Conservation (phyloP, 768 basidiomycete genomes). For the Tulasnella sp. region DNA sequence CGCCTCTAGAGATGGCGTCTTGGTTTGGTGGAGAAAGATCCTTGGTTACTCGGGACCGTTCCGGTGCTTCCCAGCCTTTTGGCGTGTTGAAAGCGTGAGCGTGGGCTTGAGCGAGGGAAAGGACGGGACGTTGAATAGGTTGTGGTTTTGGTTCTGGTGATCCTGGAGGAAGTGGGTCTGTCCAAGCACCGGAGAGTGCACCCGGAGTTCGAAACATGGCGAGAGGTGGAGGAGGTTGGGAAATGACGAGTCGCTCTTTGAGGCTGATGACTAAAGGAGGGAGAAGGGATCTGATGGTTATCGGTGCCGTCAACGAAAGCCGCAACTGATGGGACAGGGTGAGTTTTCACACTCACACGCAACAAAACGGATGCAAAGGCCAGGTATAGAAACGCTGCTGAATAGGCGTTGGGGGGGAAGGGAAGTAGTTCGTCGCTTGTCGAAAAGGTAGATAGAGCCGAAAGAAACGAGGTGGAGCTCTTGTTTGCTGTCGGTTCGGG, state of each 20-base stretch:
- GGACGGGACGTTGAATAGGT: neutral
- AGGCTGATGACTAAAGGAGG: neutral
- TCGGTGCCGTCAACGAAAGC: neutral
- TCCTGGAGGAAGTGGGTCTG: neutral
- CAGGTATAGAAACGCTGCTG: neutral
- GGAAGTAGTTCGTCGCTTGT: too few relatives aligned
- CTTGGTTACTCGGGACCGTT: neutral
- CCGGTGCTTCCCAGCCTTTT: neutral
- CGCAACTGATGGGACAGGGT: neutral
- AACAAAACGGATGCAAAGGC: neutral
- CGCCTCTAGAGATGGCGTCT: neutral
- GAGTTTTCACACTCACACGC: neutral
- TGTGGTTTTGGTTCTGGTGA: neutral
- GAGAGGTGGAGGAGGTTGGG: neutral
- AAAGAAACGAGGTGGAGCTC: too few relatives aligned
- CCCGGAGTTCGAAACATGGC: neutral
- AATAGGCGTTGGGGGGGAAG: too few relatives aligned
- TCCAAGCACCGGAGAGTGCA: neutral
- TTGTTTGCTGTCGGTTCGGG: too few relatives aligned
- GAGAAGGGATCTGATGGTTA: neutral
- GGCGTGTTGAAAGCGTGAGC: neutral
- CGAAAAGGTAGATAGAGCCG: too few relatives aligned
- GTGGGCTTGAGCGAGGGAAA: neutral
- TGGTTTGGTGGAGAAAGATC: neutral
- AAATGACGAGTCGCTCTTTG: neutral